Base-by-base conservation (phyloP, 2,329 filamentous ascomycete genomes). In the Chrysosphaeria jannelii region DNA sequence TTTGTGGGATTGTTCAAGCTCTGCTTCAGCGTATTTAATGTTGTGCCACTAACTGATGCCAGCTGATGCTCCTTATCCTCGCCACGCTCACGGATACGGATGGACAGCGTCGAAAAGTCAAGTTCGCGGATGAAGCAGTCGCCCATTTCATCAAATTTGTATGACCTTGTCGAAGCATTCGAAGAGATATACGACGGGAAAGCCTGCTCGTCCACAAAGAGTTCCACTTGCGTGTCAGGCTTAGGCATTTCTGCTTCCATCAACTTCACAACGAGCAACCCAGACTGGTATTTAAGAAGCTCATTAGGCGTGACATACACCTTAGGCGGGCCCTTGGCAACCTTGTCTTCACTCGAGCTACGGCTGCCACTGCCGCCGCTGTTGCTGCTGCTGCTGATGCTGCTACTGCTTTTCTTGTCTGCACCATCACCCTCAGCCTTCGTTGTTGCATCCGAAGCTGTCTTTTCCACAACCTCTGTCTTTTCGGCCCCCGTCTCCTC, bases 61-160 rank as follows among this genome's bases (percentile, higher is more conserved):
- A 91, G 54, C 14, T 71, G 64, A 10, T 23, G 26, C 20, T 89
- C 68, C 35, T 60, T 62, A 32, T 89, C 21, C 9, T 10, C 70
- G 10, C 62, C 54, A 40, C 78, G 76, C 36, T 81, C 71, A 20
- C 76, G 65, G 22, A 91, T 55, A 27, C 78, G 72, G 31, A 97
- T 56, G 0, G 79, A 93, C 28, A 97, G 63, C 33, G 70, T 72
- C 3, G 85, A 97, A 35, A 91, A 79, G 32, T 97, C 88, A n/a
- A 97, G 56, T 43, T 97, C 85, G 30, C 85, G 75, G 29, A 97
- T 72, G 45, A 97, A 78, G 25, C 78, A 85, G 44, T 97, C 85
- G 23, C 81, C 79, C 37, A 79, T 78, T 45, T 97, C 85, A 34
- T 85, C 74, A 42, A 93, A 76, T 24, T 61, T 71, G 38, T 66